Conservation (phyloP, 768 basidiomycete genomes). For the Boletus tylopilopsis region DNA sequence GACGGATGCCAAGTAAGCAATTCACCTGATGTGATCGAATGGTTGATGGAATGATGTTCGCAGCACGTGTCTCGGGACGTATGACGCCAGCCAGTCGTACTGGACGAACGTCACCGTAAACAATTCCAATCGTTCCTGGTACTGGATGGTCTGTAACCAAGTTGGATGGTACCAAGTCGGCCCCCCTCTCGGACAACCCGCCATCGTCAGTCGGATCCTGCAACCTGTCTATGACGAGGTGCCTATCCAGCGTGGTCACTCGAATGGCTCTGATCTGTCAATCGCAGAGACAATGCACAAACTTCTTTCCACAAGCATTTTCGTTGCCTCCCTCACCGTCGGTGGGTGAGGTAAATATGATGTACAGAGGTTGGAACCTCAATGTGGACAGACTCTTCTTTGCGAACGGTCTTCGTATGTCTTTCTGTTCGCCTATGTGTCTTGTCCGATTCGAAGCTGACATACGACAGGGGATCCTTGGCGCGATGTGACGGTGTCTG, state of each 20-base stretch:
- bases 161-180: conserved; percentile 50
- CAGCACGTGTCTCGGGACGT: conserved; percentile 39
- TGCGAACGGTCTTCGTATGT: no score
- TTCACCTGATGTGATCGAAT: no score
- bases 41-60: no score
- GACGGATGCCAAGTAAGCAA: not conserved
- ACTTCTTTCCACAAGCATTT: conserved; percentile 63
- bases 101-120: conserved; percentile 57
- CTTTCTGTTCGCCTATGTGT: no score
- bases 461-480: conserved; percentile 60
- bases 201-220: conserved; percentile 32
- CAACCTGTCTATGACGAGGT: conserved; percentile 29
- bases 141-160: conserved; percentile 73
- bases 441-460: no score
- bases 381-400: conserved; percentile 49
- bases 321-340: conserved; percentile 41
- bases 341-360: conserved; percentile 40
- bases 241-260: not conserved
- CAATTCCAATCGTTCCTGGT: conserved; percentile 60
- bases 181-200: conserved; percentile 35
- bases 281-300: conserved; percentile 58
- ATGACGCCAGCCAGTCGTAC: conserved; percentile 34
- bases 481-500: conserved; percentile 66
- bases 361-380: conserved; percentile 65
- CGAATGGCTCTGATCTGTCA: not conserved